A percentile compares a stretch with the other conserved stretches of the same genome.
Evolutionary conservation across 2,329 filamentous ascomycete species (phyloP).

Genomic region (Zelopaecilomyces penicillatus): DNA sequence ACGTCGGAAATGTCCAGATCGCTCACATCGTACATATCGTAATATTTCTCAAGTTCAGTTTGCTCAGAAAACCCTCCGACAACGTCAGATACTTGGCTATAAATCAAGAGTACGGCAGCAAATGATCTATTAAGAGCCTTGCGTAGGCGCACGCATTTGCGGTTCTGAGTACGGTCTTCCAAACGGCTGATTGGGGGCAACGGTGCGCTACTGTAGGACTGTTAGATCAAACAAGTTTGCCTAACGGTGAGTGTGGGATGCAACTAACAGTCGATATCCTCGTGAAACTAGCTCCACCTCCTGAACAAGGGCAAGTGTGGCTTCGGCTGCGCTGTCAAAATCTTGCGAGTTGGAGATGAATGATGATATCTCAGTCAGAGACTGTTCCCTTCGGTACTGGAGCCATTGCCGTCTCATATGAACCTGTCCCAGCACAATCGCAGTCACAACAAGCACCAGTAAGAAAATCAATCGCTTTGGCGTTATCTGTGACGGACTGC

Average conservation of each 20-base stretch:
- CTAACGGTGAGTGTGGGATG: neutral
- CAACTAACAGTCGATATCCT: slow-evolving; percentile 70
- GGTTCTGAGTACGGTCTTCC: slow-evolving; percentile 70
- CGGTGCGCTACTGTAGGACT: slow-evolving; percentile 63
- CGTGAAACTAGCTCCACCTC: slow-evolving; percentile 93
- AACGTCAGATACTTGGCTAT: slow-evolving; percentile 59
- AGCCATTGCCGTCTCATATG: slow-evolving; percentile 76
- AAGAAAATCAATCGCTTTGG: slow-evolving; percentile 46
- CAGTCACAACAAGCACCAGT: slow-evolving; percentile 44
- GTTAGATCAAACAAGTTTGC: slow-evolving; percentile 8
- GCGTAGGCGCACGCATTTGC: slow-evolving; percentile 73
- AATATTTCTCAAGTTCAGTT: slow-evolving; percentile 81
- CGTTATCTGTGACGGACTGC: slow-evolving; percentile 42
- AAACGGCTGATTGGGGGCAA: slow-evolving; percentile 87
- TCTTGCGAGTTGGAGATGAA: slow-evolving; percentile 70
- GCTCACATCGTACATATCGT: slow-evolving; percentile 79
- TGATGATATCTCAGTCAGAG: slow-evolving; percentile 57
- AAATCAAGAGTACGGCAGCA: slow-evolving; percentile 59
- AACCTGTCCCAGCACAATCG: slow-evolving; percentile 51
- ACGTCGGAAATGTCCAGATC: slow-evolving; percentile 64
- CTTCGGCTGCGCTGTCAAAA: slow-evolving; percentile 69
- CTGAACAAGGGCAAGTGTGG: slow-evolving; percentile 74
- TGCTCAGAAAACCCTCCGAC: slow-evolving; percentile 69
- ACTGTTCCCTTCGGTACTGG: slow-evolving; percentile 66
- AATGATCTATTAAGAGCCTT: slow-evolving; percentile 65